Base-by-base conservation (phyloP, 2,329 filamentous ascomycete species). In the Trichophyton rubrum region DNA sequence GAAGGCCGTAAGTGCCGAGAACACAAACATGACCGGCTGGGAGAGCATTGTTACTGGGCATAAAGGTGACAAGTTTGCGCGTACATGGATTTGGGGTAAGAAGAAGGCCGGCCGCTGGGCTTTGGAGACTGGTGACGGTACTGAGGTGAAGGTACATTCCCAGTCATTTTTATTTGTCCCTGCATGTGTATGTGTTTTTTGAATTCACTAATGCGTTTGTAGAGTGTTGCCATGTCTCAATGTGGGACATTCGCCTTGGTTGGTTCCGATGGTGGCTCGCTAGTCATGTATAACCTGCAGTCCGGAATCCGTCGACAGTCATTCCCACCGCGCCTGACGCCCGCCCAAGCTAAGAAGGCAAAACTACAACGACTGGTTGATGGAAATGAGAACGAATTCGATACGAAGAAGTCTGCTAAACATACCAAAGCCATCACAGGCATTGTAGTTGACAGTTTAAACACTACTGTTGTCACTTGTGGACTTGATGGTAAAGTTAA, bases 11-110 rank as follows among this genome's bases (percentile, higher is more conserved):
- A 84, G 81, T n/a, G 76, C 80, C 8, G 86, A 90, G 72, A 85
- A 87, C 2, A 85, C 90, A 66, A 79, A 85, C 56, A 85, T 85
- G 77, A 96, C 91, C 2, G 93, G 93, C 0, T 99, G 93, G 93
- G 95, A 99, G 73, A 96, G 92, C 69, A 85, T 99, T 5, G 84
- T 99, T 1, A 99, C 93, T 3, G 92, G 90, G 8, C 95, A 99
- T 71, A 86, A 86, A 68, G 84, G 87, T 58, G 92, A 97, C 69
- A 82, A 85, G 51, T 88, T 83, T 69, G 93, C 90, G 17, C 84
- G 93, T 59, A 97, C 93, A 1, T 99, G 93, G 93, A 96, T 96
- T 75, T 97, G 93, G 91, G 93, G 92, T 4, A 86, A 90, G 61
- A 96, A 95, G 74, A 85, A 87, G 67, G 91, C 93, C 56, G 93